Evolutionary conservation across 1,139 yeast species (phyloP).

Genomic region (Blastobotrys petasosporus): DNA sequence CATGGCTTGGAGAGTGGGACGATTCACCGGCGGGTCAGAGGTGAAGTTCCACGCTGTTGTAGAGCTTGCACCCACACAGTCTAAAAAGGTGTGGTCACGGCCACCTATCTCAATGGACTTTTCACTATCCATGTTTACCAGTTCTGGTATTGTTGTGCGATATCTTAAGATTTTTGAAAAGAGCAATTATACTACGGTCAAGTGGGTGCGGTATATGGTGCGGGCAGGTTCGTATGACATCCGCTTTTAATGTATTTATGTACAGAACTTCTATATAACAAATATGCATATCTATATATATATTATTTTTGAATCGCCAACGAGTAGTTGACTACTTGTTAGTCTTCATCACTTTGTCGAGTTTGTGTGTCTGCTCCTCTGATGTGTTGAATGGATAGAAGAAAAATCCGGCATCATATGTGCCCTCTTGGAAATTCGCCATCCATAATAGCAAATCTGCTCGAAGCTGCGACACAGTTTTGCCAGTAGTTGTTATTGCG

Average conservation of each 20-base stretch:
- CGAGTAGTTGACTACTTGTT: background rate
- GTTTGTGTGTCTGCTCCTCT: slow-evolving; percentile 3
- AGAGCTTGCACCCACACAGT: slow-evolving; percentile 36
- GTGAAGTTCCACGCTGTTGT: slow-evolving; percentile 49
- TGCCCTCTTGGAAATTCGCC: slow-evolving; percentile 18
- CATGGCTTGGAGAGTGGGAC: slow-evolving; percentile 64
- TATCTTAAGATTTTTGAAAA: slow-evolving; percentile 66
- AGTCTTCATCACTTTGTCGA: background rate
- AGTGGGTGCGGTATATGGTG: slow-evolving; percentile 80
- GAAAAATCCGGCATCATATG: slow-evolving; percentile 22
- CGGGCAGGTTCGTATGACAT: slow-evolving; percentile 77
- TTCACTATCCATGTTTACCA: slow-evolving; percentile 66
- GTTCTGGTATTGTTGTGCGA: slow-evolving; percentile 71
- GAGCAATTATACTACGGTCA: slow-evolving; percentile 62
- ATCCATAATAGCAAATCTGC: slow-evolving; percentile 22
- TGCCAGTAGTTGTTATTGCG: slow-evolving; percentile 20
- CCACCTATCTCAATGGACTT: slow-evolving; percentile 77
- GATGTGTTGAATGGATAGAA: slow-evolving; percentile 10
- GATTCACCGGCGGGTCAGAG: slow-evolving; percentile 64
- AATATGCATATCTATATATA: background rate
- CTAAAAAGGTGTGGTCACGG: slow-evolving; percentile 48
- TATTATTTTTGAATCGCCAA: background rate
- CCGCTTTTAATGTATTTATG: slow-evolving; percentile 41
- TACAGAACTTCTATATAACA: background rate
- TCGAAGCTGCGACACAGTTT: slow-evolving; percentile 14